Percentiles rank a stretch among this genome's conserved stretches.
Evolutionary conservation across 73 alveolate species (phyloP).

Genomic region (Paramecium sexaurelia): DNA sequence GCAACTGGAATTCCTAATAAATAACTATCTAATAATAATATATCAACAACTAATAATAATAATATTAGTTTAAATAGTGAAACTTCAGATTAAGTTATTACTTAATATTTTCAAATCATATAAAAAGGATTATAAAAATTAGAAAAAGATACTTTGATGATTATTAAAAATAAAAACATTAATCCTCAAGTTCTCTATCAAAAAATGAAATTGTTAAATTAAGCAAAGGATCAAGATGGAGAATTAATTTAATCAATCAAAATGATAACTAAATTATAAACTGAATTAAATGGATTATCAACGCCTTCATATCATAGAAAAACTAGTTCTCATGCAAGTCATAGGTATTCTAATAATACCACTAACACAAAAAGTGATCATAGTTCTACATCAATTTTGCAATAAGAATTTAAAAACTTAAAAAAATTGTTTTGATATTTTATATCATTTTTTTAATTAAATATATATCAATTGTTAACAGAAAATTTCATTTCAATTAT

Average conservation of each 20-base stretch:
- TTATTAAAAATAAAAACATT: background rate
- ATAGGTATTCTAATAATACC: background rate
- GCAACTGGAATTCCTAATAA: slow-evolving; percentile 32
- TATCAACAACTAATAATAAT: background rate
- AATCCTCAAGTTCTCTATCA: background rate
- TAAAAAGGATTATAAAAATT: background rate
- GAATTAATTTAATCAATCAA: slow-evolving; percentile 29
- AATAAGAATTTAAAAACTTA: background rate
- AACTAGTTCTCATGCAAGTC: slow-evolving; percentile 42
- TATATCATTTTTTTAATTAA: background rate
- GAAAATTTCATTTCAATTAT: background rate
- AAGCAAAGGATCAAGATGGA: slow-evolving; percentile 20
- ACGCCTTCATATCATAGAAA: slow-evolving; percentile 52
- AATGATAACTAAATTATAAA: background rate
- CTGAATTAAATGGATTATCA: slow-evolving; percentile 25
- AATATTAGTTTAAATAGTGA: background rate
- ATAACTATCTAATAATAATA: background rate
- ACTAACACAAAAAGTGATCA: slow-evolving; percentile 42
- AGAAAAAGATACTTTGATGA: background rate
- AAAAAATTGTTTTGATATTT: slow-evolving; percentile 21
- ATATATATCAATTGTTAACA: background rate
- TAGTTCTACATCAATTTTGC: slow-evolving; percentile 37
- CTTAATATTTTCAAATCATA: background rate
- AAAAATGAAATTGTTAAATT: background rate
- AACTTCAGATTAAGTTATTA: background rate